Evolutionary conservation across 495 filamentous ascomycete genomes (phyloP).

Genomic region (Annulohypoxylon maeteangense): DNA sequence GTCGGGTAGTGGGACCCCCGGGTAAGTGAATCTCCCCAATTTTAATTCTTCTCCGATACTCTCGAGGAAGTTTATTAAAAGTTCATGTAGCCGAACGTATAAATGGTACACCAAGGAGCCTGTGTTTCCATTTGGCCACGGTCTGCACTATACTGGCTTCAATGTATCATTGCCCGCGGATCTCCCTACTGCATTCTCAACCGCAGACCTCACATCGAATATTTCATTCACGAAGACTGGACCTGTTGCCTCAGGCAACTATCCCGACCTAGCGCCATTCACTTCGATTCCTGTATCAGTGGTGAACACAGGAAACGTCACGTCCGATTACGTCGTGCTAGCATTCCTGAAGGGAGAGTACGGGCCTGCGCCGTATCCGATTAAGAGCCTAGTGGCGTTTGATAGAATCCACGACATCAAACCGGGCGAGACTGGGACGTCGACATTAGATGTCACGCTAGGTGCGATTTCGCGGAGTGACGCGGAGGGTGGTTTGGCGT

Average conservation of each 20-base stretch:
- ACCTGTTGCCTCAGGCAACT: slow-evolving; percentile 48
- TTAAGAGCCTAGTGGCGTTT: slow-evolving; percentile 68
- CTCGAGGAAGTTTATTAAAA: slow-evolving; percentile 7
- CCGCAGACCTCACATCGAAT: slow-evolving; percentile 47
- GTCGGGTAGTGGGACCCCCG: slow-evolving; percentile 49
- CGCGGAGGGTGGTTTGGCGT: slow-evolving; percentile 59
- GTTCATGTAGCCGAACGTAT: slow-evolving; percentile 59
- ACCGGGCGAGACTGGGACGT: slow-evolving; percentile 49
- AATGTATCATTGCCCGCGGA: slow-evolving; percentile 49
- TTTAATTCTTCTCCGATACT: background rate
- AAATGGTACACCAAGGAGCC: slow-evolving; percentile 58
- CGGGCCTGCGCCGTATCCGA: slow-evolving; percentile 67
- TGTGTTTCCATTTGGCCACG: slow-evolving; percentile 61
- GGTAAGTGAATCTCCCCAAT: slow-evolving; percentile 31
- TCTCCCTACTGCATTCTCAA: slow-evolving; percentile 44
- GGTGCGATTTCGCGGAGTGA: slow-evolving; percentile 66
- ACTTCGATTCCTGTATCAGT: slow-evolving; percentile 50
- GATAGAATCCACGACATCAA: slow-evolving; percentile 61
- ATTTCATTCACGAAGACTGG: slow-evolving; percentile 45
- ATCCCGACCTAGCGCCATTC: slow-evolving; percentile 59
- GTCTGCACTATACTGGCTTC: slow-evolving; percentile 63
- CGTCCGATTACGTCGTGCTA: slow-evolving; percentile 66
- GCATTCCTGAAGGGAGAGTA: slow-evolving; percentile 62
- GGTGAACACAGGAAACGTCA: slow-evolving; percentile 63
- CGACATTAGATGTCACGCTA: slow-evolving; percentile 62